Evolutionary conservation across 1,284 basidiomycete species (phyloP), one percentile per base, ranked within the genome.

Genomic region (Anthracocystis walkeri): DNA sequence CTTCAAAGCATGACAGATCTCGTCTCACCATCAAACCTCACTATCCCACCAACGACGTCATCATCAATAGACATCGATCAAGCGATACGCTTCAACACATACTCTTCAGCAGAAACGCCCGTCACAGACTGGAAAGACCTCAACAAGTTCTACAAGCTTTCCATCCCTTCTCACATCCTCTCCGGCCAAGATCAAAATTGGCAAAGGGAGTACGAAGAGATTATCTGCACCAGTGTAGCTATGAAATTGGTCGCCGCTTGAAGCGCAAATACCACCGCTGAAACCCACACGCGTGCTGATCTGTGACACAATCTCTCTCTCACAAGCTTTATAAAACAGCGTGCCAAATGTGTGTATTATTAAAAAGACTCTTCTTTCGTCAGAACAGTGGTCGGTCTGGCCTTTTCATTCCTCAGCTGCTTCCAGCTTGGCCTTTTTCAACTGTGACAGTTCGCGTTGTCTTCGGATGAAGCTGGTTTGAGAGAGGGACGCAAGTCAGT

Each of bases 91-190:
- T 60, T 45, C 51, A 46, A 44, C 14, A 11, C 11, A 10, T 68
- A 60, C 49, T n/a, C 27, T 18, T 29, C 38, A 2, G 3, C 33
- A 21, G 5, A 40, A 18, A 10, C 40, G 3, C 16, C 31, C 5
- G 63, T 75, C 20, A 78, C 76, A 8, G 70, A 75, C 29, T 78
- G 76, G 76, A 66, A 70, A 56, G 59, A 72, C 5, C 65, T 78
- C 61, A 75, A 75, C 63, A 72, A 68, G 53, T 56, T 75, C 51
- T 78, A 78, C 69, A 78, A 78, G 51, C 72, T 78, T 14, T 55
- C 60, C 20, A 69, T 75, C 33, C 66, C 67, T 5, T 21, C 51
- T 5, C 35, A 45, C 14, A 41, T 67, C 4, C 61, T 75, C 16
- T 38, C 35, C 44, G 31, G 29, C 31, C 4, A 31, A 14, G 25